Evolutionary conservation across 2,329 filamentous ascomycete species (phyloP), one percentile per base, ranked within the genome.

Genomic region (Stachybotrys chlorohalonatus): DNA sequence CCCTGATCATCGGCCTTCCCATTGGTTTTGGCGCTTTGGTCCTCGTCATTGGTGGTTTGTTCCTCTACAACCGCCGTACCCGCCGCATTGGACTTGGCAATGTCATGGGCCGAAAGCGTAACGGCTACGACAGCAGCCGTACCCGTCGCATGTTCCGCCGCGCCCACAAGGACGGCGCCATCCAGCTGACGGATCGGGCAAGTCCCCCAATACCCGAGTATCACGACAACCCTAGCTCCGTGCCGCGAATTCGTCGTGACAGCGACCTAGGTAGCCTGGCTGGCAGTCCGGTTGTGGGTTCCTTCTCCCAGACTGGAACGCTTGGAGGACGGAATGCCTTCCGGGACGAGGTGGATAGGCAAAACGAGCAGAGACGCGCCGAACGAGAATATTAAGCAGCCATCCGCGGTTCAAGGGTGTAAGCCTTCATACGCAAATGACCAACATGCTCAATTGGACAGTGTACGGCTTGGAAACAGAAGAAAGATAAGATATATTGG

Each of bases 11-110:
- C 59, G 80, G 75, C 13, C 70, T 84, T 6, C 80, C 81, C 16
- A 67, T 71, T 53, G 68, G 79, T 17, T 66, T 80, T n/a, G 75
- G 74, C 52, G 70, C 75, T 62, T 67, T 80, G 53, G 51, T 70
- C 47, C 56, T 82, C 51, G 69, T 79, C 58, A 56, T 82, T 60
- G 48, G 84, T 69, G 73, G 85, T 68, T 64, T 83, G 68, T 74
- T 78, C 70, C 53, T 85, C 73, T 82, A 75, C 73, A 80, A 82
- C 67, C 71, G 74, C 54, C 73, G 75, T 61, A 67, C 71, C n/a
- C 74, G 80, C 54, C 65, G 65, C 56, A 79, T 83, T 56, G 68
- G 69, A 5, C 62, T 83, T 50, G 79, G 76, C 53, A 79, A 75
- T 61, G 68, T 82, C 67, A 78, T 81, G 73, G 70, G 75, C 60